Base-by-base conservation (phyloP, 257 asterid species). In the Solanum pinnatisectum region DNA sequence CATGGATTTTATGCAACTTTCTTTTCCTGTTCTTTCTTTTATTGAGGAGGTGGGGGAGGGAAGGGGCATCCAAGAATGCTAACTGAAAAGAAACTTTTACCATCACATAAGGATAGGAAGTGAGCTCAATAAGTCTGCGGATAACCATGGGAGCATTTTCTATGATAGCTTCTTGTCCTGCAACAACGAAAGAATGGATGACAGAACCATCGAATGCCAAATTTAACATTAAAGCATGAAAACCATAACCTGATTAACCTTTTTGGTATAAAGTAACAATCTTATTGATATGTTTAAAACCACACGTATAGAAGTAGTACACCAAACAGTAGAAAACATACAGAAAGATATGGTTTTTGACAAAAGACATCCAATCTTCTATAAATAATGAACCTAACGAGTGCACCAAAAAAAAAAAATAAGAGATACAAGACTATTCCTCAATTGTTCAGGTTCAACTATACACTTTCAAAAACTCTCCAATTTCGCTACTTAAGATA, bases 151-250 rank as follows among this genome's bases (percentile, higher is more conserved):
- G 94, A 15, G 93, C 96, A 91, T 95, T 92, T 91, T 94, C 98
- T 44, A 89, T 49, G 46, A 92, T 96, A 83, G 95, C 94, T 90
- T 93, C 98, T 87, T 91, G 92, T 88, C 96, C 98, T 96, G 94
- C 88, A 89, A 81, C 90, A 90, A 33, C 20, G 6, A 13, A 68
- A 65, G 46, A 65, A 40, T 68, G 37, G 27, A 85, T 15, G 63
- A 65, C 7, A 49, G 65, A 81, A 46, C 85, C 68, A 81, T 81
- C 2, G 6, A 27, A 81, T 46, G 25, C 18, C 16, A 46, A 81
- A 46, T 81, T 46, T 46, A 27, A 27, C 84, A 14, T 81, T 10
- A 27, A 81, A 44, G 42, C 18, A 13, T 81, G 85, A 81, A 79
- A 78, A 39, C 83, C 56, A 36, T 23, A 11, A 20, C 46, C 46